Evolutionary conservation across 2,329 filamentous ascomycete species (phyloP), one percentile per base, ranked within the genome.

Genomic region (Microcyclosporella mali): DNA sequence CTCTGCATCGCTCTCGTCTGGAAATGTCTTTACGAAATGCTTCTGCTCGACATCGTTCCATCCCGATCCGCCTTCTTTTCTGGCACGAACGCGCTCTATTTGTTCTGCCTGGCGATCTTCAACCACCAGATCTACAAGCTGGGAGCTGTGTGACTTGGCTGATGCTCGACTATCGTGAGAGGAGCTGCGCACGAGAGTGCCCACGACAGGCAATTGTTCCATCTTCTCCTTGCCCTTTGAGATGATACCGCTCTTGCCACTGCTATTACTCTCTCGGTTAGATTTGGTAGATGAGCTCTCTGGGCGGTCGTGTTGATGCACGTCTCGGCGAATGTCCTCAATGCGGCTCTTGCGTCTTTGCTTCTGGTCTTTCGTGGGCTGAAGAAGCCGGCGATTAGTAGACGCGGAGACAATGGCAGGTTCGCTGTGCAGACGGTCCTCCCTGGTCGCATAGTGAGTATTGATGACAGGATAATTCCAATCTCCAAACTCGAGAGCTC

Each of bases 401-500:
- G 74, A 73, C 17, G 73, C 71, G 2, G 75, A 77, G 36, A 80
- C 57, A 17, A 79, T 70, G 31, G 62, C 64, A 8, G 77, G 77
- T 34, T 71, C 66, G 37, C 66, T 55, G 43, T 68, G 65, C 37
- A 82, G 59, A 59, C 82, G 85, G 50, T 83, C 75, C 46, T 89
- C 83, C 43, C 80, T 75, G 21, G 82, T 74, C 12, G 88, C 84
- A 51, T 88, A 78, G 61, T 85, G 78, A 15, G 81, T 89, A 27
- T 89, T 90, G 53, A 97, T 89, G 19, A 97, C 90, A 17, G 89
- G 90, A 64, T 97, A 97, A 66, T 97, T 95, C 88, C 89, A 97
- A 60, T 97, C 90, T 2, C 85, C 85, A 62, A 82, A 89, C 57
- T 89, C 85, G 3, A 90, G 66, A 32, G 80, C 75, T 45, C 84